These are phyloP conservation scores for Calophaca sinica DNA, from an alignment of 306 rosid species.

Conservation along the genomic window DNA sequence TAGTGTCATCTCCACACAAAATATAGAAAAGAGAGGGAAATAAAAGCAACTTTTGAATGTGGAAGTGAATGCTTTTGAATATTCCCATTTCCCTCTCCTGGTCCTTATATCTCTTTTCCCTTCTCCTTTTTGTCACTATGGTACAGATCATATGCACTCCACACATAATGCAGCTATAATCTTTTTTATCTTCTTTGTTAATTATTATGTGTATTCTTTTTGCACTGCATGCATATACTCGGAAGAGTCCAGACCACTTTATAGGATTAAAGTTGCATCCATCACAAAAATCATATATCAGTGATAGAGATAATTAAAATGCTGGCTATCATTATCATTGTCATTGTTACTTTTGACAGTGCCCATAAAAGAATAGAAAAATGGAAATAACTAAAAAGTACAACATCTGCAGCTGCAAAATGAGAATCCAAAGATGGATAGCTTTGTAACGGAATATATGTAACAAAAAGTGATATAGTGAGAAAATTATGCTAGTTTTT, in stretches of 20 bases:
- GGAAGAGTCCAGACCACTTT: slow-evolving; percentile 47
- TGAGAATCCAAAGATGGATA: slow-evolving; percentile 56
- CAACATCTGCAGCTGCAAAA: slow-evolving; percentile 41
- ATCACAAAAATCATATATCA: slow-evolving; percentile 38
- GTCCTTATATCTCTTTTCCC: not conserved
- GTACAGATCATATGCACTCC: slow-evolving; percentile 30
- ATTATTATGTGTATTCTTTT: slow-evolving; percentile 2
- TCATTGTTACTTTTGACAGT: slow-evolving; percentile 41
- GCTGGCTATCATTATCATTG: slow-evolving; percentile 45
- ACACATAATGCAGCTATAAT: not conserved
- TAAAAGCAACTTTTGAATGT: slow-evolving; percentile 50
- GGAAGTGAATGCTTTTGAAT: slow-evolving; percentile 49
- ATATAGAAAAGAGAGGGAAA: not conserved
- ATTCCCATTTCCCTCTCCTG: not conserved
- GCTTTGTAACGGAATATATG: slow-evolving; percentile 41
- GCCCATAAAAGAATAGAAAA: slow-evolving; percentile 47
- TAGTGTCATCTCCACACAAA: slow-evolving; percentile 24
- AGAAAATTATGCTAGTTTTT: slow-evolving; percentile 34
- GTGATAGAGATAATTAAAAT: slow-evolving; percentile 44
- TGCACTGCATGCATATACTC: slow-evolving; percentile 36
- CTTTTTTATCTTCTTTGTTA: slow-evolving; percentile 3
- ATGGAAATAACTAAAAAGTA: slow-evolving; percentile 35
- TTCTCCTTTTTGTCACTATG: slow-evolving; percentile 30
- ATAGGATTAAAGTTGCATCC: slow-evolving; percentile 48
- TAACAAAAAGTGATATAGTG: slow-evolving; percentile 17